Evolutionary conservation across 768 basidiomycete genomes (phyloP).

Genomic region (Gyrodon lividus): DNA sequence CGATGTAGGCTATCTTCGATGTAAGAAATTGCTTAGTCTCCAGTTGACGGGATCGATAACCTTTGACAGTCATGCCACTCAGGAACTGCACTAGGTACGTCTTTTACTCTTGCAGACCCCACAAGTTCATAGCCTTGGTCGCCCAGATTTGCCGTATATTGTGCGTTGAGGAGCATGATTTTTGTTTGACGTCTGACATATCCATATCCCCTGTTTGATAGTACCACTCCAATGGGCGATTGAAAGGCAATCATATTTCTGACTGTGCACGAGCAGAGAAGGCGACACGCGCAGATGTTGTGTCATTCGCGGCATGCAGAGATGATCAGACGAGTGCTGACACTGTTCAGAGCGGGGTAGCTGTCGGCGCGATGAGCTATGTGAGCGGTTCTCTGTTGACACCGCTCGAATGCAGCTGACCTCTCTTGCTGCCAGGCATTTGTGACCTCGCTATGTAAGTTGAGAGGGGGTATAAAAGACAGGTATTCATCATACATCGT

Average conservation of each 20-base stretch:
- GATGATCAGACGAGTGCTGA: constrained; percentile 76
- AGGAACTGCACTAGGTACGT: constrained; percentile 44
- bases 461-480: too few relatives aligned
- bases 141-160: constrained; percentile 28
- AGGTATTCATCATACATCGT: neutral
- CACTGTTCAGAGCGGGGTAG: constrained; percentile 58
- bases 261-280: constrained; percentile 38
- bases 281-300: constrained; percentile 74
- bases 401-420: neutral
- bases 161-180: constrained; percentile 10
- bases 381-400: constrained; percentile 39
- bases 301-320: constrained; percentile 70
- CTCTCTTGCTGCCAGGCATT: constrained; percentile 50
- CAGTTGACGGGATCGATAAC: neutral
- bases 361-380: constrained; percentile 80
- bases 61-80: constrained; percentile 45
- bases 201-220: constrained; percentile 19
- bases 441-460: constrained; percentile 47
- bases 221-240: constrained; percentile 60
- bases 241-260: constrained; percentile 45
- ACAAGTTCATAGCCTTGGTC: neutral
- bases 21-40: constrained; percentile 31
- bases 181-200: neutral
- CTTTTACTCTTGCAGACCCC: neutral
- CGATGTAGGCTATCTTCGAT: constrained; percentile 43